These are phyloP conservation scores for Chrysosphaeria jannelii DNA, from an alignment of 2,329 filamentous ascomycete genomes.

Conservation along the genomic window DNA sequence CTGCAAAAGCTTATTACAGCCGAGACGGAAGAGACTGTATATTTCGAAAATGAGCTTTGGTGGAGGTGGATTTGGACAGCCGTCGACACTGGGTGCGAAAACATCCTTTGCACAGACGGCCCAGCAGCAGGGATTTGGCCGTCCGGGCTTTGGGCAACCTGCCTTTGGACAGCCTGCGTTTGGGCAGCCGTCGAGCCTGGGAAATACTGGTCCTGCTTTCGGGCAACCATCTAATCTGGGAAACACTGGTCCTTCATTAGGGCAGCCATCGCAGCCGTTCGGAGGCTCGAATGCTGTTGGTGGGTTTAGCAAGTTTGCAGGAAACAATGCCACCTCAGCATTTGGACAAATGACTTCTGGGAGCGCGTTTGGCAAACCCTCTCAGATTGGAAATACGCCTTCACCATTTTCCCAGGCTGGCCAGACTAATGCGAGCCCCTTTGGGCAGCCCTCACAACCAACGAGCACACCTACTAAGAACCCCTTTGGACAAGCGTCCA, in stretches of 20 bases:
- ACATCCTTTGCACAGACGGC: slow-evolving; percentile 5
- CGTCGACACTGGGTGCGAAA: slow-evolving; percentile 4
- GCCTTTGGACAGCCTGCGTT: slow-evolving; percentile 9
- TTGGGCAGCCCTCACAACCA: slow-evolving; percentile 5
- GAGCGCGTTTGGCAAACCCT: slow-evolving; percentile 6
- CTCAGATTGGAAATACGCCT: slow-evolving; percentile 5
- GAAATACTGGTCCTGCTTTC: slow-evolving; percentile 4
- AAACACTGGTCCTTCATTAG: slow-evolving; percentile 7
- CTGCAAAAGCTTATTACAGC: too few species aligned
- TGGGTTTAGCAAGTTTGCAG: slow-evolving; percentile 7
- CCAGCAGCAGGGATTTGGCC: slow-evolving; percentile 5
- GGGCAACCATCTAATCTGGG: not conserved
- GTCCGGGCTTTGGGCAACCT: not conserved
- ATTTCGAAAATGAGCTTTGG: too few species aligned
- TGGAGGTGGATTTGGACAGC: slow-evolving; percentile 8
- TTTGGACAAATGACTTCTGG: slow-evolving; percentile 8
- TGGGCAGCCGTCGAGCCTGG: slow-evolving; percentile 9
- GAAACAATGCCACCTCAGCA: too few species aligned
- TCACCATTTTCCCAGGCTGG: slow-evolving; percentile 7
- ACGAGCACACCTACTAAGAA: slow-evolving; percentile 1
- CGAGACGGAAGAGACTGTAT: too few species aligned
- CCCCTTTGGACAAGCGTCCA: not conserved
- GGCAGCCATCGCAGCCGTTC: slow-evolving; percentile 8
- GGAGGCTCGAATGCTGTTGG: slow-evolving; percentile 3
- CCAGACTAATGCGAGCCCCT: slow-evolving; percentile 5